Base-by-base conservation (phyloP, 2,329 filamentous ascomycete genomes). In the Xylaria digitata region DNA sequence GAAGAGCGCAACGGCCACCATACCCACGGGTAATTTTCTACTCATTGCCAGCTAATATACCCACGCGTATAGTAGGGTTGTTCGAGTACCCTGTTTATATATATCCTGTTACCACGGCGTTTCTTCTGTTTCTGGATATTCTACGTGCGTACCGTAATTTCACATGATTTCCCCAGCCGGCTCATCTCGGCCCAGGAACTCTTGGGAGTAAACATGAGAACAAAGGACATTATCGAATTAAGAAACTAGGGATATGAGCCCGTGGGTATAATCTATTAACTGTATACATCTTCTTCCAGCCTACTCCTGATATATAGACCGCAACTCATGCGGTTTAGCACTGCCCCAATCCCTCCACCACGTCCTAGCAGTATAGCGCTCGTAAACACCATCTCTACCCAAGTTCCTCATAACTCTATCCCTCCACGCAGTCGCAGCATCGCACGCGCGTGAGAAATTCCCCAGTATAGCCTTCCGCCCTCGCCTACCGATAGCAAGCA, bases 271-370 rank as follows among this genome's bases (percentile, higher is more conserved):
- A 46, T 65, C 45, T 50, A 64, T 34, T 7, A 23, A 42, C n/a
- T 32, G 32, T 5, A 19, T 34, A 17, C 26, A 48, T 26, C 40
- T 30, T 17, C 13, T 23, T 17, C 34, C 34, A 17, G 19, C 8
- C 19, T 57, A 61, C 23, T 67, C 65, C 45, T 67, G 61, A 42
- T 71, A 71, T 17, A 71, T 42, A 45, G 64, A 42, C 30, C 68
- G 48, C 48, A 71, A 60, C 62, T 71, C 69, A 26, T 71, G 67
- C 17, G 56, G 56, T 37, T 60, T 66, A 6, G 67, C 69, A 43
- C 55, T 54, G 26, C 62, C 57, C 65, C 68, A 65, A 32, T 63
- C 62, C 45, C 30, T 50, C 68, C 65, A 65, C 65, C 61, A 66
- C 8, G 43, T 30, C 15, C 23, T 43, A 11, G 48, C n/a, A 6